Evolutionary conservation across 306 rosid genomes (phyloP).

Genomic region (Fagus sylvatica): DNA sequence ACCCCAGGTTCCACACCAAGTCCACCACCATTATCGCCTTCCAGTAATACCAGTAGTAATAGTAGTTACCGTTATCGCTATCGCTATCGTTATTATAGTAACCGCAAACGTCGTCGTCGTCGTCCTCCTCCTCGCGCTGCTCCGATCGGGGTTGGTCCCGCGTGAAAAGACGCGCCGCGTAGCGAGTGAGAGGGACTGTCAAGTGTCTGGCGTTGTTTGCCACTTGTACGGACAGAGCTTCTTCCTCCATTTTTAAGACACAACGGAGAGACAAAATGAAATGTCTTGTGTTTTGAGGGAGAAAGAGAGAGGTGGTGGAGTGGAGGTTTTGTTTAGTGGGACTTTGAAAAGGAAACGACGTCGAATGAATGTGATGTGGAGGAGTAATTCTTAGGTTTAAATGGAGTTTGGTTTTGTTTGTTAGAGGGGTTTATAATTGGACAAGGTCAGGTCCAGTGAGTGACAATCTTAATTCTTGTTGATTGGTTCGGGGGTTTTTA

Average conservation of each 20-base stretch:
- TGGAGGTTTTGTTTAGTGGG: no score
- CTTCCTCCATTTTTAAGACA: slow-evolving; percentile 44
- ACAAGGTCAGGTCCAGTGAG: no score
- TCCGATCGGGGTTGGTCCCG: slow-evolving; percentile 44
- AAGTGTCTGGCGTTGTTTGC: slow-evolving; percentile 18
- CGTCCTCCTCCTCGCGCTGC: slow-evolving; percentile 32
- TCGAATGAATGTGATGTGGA: no score
- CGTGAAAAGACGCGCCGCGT: slow-evolving; percentile 38
- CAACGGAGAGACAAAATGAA: background rate
- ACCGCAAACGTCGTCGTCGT: slow-evolving; percentile 26
- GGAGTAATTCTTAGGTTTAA: no score
- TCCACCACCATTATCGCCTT: slow-evolving; percentile 62
- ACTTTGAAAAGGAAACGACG: no score
- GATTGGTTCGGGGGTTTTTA: no score
- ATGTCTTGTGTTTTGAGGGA: no score
- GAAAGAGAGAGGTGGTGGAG: no score
- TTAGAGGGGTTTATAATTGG: no score
- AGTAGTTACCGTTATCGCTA: slow-evolving; percentile 15
- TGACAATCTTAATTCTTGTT: no score
- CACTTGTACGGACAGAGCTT: slow-evolving; percentile 13
- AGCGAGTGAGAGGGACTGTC: slow-evolving; percentile 48
- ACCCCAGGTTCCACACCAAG: slow-evolving; percentile 71
- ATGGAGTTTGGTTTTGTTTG: no score
- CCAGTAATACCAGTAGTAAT: slow-evolving; percentile 33
- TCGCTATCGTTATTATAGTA: background rate